Evolutionary conservation across 345 rosid species (phyloP).

Genomic region (Brassica nigra): DNA sequence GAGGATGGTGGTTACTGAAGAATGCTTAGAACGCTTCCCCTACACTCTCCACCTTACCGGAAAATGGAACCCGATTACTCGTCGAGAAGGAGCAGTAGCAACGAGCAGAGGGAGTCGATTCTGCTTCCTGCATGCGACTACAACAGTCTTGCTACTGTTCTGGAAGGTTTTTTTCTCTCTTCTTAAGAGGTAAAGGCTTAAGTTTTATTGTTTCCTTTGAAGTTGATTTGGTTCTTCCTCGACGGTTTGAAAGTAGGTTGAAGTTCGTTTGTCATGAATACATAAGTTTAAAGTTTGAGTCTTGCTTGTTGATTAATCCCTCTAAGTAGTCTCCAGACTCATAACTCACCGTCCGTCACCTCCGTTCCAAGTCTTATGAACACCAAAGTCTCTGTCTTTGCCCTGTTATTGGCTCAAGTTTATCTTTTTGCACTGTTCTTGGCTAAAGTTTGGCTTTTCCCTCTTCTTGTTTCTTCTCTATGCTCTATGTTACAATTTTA

Average conservation of each 20-base stretch:
- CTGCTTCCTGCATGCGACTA: slow-evolving; percentile 92
- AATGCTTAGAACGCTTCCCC: neutral
- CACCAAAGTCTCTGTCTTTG: slow-evolving; percentile 10
- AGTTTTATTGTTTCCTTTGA: neutral
- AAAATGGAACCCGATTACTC: slow-evolving; percentile 50
- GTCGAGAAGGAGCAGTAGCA: slow-evolving; percentile 62
- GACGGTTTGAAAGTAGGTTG: no score
- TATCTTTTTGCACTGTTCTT: neutral
- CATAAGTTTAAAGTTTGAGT: no score
- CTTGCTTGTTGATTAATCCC: neutral
- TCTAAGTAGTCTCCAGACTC: neutral
- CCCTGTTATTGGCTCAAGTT: slow-evolving; percentile 19
- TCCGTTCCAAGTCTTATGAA: neutral
- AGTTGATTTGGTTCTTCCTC: neutral
- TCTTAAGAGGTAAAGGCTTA: slow-evolving; percentile 20
- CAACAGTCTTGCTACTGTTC: slow-evolving; percentile 76
- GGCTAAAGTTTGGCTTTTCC: neutral
- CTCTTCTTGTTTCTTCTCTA: slow-evolving; percentile 1
- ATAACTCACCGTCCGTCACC: neutral
- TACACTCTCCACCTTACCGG: neutral
- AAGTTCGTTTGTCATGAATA: neutral
- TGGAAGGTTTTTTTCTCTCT: no score
- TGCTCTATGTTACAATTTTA: neutral
- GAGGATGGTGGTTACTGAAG: neutral
- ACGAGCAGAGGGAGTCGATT: slow-evolving; percentile 83